Conservation (phyloP, 75 land plant species). For the Picea glauca region DNA sequence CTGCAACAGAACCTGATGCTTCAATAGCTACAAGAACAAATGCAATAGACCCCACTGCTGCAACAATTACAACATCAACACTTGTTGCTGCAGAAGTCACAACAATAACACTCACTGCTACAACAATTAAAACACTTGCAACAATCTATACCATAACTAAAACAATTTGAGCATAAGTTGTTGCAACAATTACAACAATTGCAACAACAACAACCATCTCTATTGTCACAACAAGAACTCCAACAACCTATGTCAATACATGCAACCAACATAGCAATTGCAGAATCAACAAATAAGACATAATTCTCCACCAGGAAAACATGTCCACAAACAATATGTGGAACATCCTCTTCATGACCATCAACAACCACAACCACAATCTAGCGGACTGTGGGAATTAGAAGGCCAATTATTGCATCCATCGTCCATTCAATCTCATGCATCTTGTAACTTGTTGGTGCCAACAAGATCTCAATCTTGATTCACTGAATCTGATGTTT, state of each 20-base stretch:
- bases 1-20: too few relatives aligned
- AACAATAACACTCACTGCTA: too few relatives aligned
- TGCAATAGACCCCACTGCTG: too few relatives aligned
- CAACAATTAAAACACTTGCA: too few relatives aligned
- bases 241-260: not conserved
- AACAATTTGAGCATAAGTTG: too few relatives aligned
- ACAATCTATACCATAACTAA: too few relatives aligned
- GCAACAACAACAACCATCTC: not conserved
- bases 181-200: too few relatives aligned
- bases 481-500: slow-evolving; percentile 13
- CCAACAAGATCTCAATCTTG: slow-evolving; percentile 8
- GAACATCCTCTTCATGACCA: not conserved
- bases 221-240: not conserved
- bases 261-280: not conserved
- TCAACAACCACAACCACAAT: slow-evolving; percentile 5
- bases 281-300: slow-evolving; percentile 1
- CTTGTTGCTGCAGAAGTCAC: too few relatives aligned
- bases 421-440: not conserved
- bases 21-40: too few relatives aligned
- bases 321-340: not conserved
- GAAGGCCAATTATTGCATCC: slow-evolving; percentile 3
- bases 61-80: too few relatives aligned
- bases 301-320: not conserved
- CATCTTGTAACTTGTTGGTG: not conserved
- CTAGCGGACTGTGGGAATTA: not conserved